A percentile compares a stretch with the other conserved stretches of the same genome.
phyloP scores from a whole-genome alignment of 306 rosid species.

The Cicer arietinum region DNA sequence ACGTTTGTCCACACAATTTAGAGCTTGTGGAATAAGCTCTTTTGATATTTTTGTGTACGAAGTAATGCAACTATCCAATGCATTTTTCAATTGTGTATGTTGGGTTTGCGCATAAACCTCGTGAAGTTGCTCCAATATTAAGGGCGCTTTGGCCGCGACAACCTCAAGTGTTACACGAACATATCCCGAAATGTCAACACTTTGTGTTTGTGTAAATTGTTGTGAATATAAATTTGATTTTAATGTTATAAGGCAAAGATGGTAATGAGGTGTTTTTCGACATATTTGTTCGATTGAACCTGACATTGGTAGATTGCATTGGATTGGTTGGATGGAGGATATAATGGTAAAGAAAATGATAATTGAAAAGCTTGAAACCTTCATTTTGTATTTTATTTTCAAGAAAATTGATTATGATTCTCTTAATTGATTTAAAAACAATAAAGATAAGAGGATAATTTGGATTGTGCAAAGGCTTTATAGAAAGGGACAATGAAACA shows the following conservation, averaged over 20 bases:
- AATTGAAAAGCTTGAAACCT: not conserved
- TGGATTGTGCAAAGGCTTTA: not conserved
- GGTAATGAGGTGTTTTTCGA: conserved; percentile 26
- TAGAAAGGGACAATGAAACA: not conserved
- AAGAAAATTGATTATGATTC: not conserved
- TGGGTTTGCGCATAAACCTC: not conserved
- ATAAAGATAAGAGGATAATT: not conserved
- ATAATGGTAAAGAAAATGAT: not conserved
- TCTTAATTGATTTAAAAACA: not conserved
- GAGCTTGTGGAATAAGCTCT: not conserved
- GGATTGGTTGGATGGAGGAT: not conserved
- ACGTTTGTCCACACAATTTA: not conserved
- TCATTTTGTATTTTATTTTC: not conserved
- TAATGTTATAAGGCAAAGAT: conserved; percentile 14
- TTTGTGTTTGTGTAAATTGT: not conserved
- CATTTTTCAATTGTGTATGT: not conserved
- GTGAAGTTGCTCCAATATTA: not conserved
- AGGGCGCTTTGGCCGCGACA: not conserved
- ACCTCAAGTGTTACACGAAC: conserved; percentile 21
- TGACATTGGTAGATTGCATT: not conserved
- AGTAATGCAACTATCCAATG: not conserved
- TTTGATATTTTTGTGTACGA: conserved; percentile 13
- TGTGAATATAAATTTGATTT: not conserved
- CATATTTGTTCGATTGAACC: conserved; percentile 10
- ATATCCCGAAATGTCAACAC: not conserved